Evolutionary conservation across 495 filamentous ascomycete genomes (phyloP).

Genomic region (Xylaria acuta): DNA sequence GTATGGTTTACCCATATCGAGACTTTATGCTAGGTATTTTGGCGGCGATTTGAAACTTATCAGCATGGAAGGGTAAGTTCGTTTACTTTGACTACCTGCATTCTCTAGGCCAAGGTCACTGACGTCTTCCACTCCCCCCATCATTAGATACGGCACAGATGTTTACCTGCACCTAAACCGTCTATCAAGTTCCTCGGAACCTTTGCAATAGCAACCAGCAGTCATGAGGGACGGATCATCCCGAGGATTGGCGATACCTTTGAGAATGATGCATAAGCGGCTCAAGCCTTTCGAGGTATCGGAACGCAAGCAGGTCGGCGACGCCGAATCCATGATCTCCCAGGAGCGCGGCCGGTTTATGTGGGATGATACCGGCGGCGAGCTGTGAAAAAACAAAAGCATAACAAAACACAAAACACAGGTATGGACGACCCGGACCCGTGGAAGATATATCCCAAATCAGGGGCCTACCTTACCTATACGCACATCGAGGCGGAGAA

Average conservation of each 20-base stretch:
- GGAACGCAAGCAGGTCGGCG: slow-evolving; percentile 85
- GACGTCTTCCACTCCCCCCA: slow-evolving; percentile 9
- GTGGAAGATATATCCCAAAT: neutral
- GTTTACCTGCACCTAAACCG: slow-evolving; percentile 98
- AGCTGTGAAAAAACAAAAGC: slow-evolving; percentile 27
- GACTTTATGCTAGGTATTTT: slow-evolving; percentile 96
- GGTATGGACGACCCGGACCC: slow-evolving; percentile 5
- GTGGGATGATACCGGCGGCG: slow-evolving; percentile 25
- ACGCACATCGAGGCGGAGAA: neutral
- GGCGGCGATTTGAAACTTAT: slow-evolving; percentile 96
- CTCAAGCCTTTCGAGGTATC: slow-evolving; percentile 71
- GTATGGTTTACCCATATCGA: slow-evolving; percentile 90
- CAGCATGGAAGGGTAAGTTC: slow-evolving; percentile 95
- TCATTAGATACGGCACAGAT: slow-evolving; percentile 88
- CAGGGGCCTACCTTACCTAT: neutral
- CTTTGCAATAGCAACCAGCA: slow-evolving; percentile 97
- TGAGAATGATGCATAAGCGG: slow-evolving; percentile 65
- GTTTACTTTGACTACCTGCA: slow-evolving; percentile 10
- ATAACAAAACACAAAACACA: slow-evolving; percentile 1
- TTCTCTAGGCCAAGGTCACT: neutral
- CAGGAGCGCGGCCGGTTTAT: slow-evolving; percentile 34
- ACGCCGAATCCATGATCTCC: slow-evolving; percentile 73
- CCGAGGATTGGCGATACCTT: slow-evolving; percentile 85
- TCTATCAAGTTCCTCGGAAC: slow-evolving; percentile 92
- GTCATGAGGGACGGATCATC: slow-evolving; percentile 83